These are phyloP conservation scores for Neurospora sp. DNA, from an alignment of 495 filamentous ascomycete species.

Conservation along the genomic window DNA sequence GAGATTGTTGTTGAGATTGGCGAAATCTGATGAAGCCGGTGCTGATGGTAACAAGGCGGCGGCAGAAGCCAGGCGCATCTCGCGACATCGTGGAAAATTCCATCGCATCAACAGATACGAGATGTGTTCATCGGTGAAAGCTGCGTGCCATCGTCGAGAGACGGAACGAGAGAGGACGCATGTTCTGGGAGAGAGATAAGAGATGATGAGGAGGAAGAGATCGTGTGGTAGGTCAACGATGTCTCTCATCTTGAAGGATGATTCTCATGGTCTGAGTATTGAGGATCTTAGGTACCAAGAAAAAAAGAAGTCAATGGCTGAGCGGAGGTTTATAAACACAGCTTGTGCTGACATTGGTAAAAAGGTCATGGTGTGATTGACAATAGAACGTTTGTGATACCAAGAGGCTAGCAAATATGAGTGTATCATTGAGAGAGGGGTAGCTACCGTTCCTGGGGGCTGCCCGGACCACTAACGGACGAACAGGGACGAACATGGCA, in stretches of 20 bases:
- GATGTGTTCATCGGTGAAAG: constrained; percentile 40
- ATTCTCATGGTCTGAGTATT: background rate
- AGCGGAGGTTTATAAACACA: background rate
- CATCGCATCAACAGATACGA: constrained; percentile 38
- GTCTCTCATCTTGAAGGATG: constrained; percentile 21
- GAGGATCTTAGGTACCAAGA: background rate
- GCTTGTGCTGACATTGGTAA: background rate
- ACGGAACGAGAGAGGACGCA: constrained; percentile 47
- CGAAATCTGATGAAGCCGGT: background rate
- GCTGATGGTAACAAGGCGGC: constrained; percentile 1
- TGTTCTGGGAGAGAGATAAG: constrained; percentile 41
- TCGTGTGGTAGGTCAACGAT: constrained; percentile 45
- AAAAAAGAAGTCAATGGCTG: background rate
- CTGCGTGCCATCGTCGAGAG: constrained; percentile 41
- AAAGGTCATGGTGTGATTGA: background rate
- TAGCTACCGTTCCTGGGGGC: background rate
- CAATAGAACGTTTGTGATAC: background rate
- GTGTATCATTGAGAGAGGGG: background rate
- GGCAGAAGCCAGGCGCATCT: constrained; percentile 32
- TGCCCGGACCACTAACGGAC: background rate
- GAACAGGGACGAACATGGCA: background rate
- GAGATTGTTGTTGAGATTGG: constrained; percentile 4
- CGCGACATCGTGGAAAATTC: constrained; percentile 45
- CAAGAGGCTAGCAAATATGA: background rate
- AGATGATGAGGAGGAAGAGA: constrained; percentile 40